These are phyloP conservation scores for Saccharomyces hybrid DNA, from an alignment of 1,139 yeast genomes.

Conservation along the genomic window DNA sequence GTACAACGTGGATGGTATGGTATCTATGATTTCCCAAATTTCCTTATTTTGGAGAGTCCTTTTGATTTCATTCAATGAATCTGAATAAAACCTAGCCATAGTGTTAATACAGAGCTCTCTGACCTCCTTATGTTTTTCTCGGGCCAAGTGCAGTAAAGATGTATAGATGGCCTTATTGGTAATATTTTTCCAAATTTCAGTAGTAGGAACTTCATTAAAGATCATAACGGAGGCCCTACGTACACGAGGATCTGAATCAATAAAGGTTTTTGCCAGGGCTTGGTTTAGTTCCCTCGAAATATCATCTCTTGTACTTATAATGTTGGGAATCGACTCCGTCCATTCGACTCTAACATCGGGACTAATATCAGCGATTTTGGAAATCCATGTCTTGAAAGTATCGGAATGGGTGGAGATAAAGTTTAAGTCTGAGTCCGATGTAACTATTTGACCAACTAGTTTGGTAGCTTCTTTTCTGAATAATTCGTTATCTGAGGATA, in stretches of 20 bases:
- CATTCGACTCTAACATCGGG: constrained; percentile 60
- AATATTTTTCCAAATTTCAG: constrained; percentile 38
- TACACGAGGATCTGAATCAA: constrained; percentile 72
- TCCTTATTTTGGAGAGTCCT: constrained; percentile 27
- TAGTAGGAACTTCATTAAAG: constrained; percentile 37
- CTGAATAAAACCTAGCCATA: constrained; percentile 46
- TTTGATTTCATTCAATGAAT: constrained; percentile 18
- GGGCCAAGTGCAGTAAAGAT: constrained; percentile 52
- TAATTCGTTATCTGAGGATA: constrained; percentile 60
- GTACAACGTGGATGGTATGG: constrained; percentile 62
- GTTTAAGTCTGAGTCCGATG: constrained; percentile 44
- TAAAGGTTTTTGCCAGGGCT: constrained; percentile 59
- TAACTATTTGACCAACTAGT: constrained; percentile 62
- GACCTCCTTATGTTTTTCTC: constrained; percentile 65
- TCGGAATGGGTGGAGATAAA: constrained; percentile 54
- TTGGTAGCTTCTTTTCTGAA: constrained; percentile 65
- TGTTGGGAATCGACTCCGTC: constrained; percentile 49
- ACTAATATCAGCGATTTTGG: constrained; percentile 64
- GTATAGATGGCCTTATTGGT: constrained; percentile 43
- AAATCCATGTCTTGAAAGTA: constrained; percentile 66
- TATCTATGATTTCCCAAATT: constrained; percentile 38
- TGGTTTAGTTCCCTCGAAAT: constrained; percentile 44
- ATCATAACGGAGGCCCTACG: constrained; percentile 54
- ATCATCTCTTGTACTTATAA: constrained; percentile 44
- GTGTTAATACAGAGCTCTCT: constrained; percentile 53